Base-by-base conservation (phyloP, 106 monocot genomes). In the Allium cepa region DNA sequence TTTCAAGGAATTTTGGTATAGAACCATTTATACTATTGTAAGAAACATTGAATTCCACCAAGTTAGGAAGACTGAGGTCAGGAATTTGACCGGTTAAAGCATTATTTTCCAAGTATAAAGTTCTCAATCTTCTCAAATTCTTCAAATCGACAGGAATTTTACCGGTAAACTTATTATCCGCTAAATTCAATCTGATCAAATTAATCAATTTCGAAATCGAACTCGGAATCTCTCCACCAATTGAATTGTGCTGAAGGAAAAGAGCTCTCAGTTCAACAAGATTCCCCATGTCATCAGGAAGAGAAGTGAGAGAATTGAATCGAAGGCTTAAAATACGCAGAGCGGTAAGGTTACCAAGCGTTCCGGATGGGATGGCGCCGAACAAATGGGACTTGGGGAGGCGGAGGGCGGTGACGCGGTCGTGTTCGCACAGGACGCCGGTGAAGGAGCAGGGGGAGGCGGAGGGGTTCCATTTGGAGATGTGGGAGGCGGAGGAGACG, bases 1-100 rank as follows among this genome's bases (percentile, higher is more conserved):
- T 66, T 17, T 82, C 78, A 62, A 97, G 82, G 49, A 63, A 64
- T 1, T 1, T 17, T 11, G 92, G 97, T 47, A 97, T 75, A 15
- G 97, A 87, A n/a, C 92, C 92, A 26, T 78, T 92, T 62, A 99
- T 74, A 50, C 78, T 58, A 67, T 92, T 99, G 74, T 46, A 90
- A 3, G 97, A 99, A 22, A 92, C 89, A 62, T 99, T 90, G 75
- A 99, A 90, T 66, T 77, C 75, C 4, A 10, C 63, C 10, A 96
- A 73, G 10, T 67, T 72, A 6, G 75, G 63, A 15, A 88, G 66
- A 7, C 27, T 56, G 5, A 95, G 63, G 27, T 77, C 73, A 13
- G 90, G 87, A 70, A 94, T 80, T 73, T 76, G 61, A 36, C 90
- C 90, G n/a, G 73, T 47, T 27, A 95, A 59, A 13, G 52, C 12